Evolutionary conservation across 805 yeast species (phyloP).

Genomic region (Candida piceae): DNA sequence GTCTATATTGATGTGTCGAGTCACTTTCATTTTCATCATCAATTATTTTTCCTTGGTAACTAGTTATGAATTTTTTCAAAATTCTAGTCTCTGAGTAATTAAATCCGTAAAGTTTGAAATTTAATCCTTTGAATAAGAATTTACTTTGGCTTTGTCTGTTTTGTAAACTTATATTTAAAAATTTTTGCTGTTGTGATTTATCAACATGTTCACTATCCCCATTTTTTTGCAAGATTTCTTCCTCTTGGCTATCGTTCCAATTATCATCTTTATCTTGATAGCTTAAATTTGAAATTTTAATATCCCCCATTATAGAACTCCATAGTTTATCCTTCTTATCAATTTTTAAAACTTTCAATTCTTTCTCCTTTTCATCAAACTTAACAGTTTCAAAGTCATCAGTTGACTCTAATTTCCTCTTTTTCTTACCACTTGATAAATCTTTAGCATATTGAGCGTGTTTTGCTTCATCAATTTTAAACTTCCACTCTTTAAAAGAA

Average conservation of each 20-base stretch:
- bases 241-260: constrained; percentile 6
- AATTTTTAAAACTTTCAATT: constrained; percentile 21
- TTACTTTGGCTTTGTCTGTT: background rate
- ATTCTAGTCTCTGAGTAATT: constrained; percentile 12
- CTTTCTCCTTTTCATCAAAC: constrained; percentile 15
- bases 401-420: too few relatives aligned
- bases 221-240: background rate
- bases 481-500: constrained; percentile 12
- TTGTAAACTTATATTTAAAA: background rate
- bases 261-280: constrained; percentile 2
- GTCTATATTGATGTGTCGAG: too few relatives aligned
- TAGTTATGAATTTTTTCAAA: constrained; percentile 19
- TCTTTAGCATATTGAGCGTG: too few relatives aligned
- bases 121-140: constrained; percentile 15
- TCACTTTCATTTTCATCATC: background rate
- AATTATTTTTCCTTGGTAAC: constrained; percentile 19
- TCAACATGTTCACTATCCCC: background rate
- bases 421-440: constrained; percentile 6
- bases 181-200: background rate
- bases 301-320: constrained; percentile 23
- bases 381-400: too few relatives aligned
- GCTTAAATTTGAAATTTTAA: constrained; percentile 9
- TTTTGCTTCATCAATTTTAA: too few relatives aligned
- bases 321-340: constrained; percentile 20
- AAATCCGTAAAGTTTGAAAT: constrained; percentile 19